Evolutionary conservation across 2,329 filamentous ascomycete species (phyloP).

Genomic region (Aspergillus melleus): DNA sequence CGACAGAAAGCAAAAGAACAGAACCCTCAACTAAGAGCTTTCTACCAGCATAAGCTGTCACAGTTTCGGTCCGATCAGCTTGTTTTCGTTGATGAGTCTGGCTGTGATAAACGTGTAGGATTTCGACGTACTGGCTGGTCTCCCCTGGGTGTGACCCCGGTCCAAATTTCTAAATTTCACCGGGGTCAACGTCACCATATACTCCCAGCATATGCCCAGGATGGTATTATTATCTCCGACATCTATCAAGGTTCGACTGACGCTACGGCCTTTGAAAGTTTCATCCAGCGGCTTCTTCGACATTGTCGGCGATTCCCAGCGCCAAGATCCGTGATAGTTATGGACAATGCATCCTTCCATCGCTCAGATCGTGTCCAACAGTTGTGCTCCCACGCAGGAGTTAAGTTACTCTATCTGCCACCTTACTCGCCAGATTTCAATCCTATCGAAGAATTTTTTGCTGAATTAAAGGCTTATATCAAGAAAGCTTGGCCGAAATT

Average conservation of each 20-base stretch:
- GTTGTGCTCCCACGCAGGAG: constrained; percentile 32
- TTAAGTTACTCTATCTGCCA: constrained; percentile 35
- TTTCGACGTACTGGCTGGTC: constrained; percentile 38
- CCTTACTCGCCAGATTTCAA: constrained; percentile 40
- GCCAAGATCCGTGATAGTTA: constrained; percentile 34
- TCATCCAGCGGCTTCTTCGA: constrained; percentile 30
- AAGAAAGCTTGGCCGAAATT: constrained; percentile 28
- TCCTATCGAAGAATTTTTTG: constrained; percentile 40
- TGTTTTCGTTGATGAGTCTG: constrained; percentile 41
- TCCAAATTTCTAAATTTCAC: constrained; percentile 23
- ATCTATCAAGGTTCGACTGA: constrained; percentile 34
- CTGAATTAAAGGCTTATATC: constrained; percentile 38
- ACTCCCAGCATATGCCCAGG: constrained; percentile 33
- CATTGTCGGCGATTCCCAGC: constrained; percentile 29
- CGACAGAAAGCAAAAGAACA: constrained; percentile 33
- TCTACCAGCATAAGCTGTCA: constrained; percentile 35
- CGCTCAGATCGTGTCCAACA: constrained; percentile 27
- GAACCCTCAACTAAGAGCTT: constrained; percentile 35
- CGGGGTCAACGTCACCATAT: constrained; percentile 28
- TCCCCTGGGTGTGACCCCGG: constrained; percentile 21
- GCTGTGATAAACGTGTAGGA: constrained; percentile 36
- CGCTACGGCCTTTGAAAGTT: constrained; percentile 31
- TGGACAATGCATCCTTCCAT: constrained; percentile 34
- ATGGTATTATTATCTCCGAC: constrained; percentile 28
- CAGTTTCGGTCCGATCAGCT: constrained; percentile 34